Evolutionary conservation across 176 grass and related monocot species (phyloP), one percentile per base, ranked within the genome.

Genomic region (Triticum turgidum): DNA sequence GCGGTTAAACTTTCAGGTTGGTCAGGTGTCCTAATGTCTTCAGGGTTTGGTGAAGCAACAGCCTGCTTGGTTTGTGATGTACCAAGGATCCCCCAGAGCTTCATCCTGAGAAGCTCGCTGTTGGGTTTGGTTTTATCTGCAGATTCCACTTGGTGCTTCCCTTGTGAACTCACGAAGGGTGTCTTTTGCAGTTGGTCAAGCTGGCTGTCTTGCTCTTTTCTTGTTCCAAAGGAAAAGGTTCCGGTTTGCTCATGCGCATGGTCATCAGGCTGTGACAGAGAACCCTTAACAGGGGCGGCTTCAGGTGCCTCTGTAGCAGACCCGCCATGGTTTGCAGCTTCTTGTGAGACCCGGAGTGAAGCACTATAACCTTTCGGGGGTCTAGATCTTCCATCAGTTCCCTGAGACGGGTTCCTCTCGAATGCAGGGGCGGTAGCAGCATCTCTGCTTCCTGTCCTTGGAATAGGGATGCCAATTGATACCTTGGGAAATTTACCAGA

Each of bases 81-180:
- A 77, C 71, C 92, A 90, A 99, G 97, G 84, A 99, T 99, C 83
- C 94, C 94, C 94, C 89, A 91, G 10, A 99, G 38, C 85, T 94
- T 96, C 89, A 90, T 91, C 80, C 85, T 92, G 79, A 96, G 91
- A 17, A 83, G 45, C 45, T 90, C 89, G 41, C 75, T 92, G 11
- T 89, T 90, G 30, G 74, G 70, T 58, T 86, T 91, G 72, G 17
- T 83, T 81, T 90, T 89, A 88, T 81, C 86, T 29, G 83, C 49
- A 22, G 59, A 83, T 65, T 78, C 76, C 77, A 66, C 73, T 84
- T 73, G 24, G 12, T 2, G 21, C 29, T 51, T 79, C 89, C 59
- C 77, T 67, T 94, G 82, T 22, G 88, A 86, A 75, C 73, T 86
- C 63, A 89, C 1, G 80, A 91, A 89, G 73, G 86, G 87, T 69